Evolutionary conservation across 495 filamentous ascomycete genomes (phyloP).

Genomic region (Penicillium desertorum): DNA sequence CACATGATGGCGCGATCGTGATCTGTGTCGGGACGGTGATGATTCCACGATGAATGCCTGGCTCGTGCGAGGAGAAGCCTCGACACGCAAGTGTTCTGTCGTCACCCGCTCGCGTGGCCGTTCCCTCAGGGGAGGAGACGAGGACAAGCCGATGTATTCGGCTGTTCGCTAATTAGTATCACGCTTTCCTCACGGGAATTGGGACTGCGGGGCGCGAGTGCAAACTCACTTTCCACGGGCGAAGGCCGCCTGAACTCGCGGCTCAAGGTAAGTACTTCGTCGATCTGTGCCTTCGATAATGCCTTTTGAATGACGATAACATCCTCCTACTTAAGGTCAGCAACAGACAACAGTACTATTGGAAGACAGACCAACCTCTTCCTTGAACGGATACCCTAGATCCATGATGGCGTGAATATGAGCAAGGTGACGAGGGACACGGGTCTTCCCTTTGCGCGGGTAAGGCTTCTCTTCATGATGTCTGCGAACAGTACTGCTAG

Average conservation of each 20-base stretch:
- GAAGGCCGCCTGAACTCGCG: constrained; percentile 55
- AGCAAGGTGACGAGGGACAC: constrained; percentile 74
- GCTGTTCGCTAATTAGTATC: constrained; percentile 17
- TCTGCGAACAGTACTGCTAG: constrained; percentile 41
- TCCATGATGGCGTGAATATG: constrained; percentile 76
- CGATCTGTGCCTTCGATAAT: constrained; percentile 84
- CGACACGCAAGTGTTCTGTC: constrained; percentile 34
- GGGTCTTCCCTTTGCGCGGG: constrained; percentile 83
- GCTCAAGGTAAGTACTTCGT: constrained; percentile 79
- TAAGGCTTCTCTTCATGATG: constrained; percentile 54
- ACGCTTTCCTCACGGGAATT: background rate
- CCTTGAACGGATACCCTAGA: constrained; percentile 79
- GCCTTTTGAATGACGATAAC: constrained; percentile 77
- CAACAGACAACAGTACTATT: background rate
- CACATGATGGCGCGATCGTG: constrained; percentile 20
- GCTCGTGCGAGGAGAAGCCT: constrained; percentile 30
- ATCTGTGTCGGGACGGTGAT: constrained; percentile 32
- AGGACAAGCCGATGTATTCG: constrained; percentile 29
- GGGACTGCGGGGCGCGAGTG: background rate
- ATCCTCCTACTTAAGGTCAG: constrained; percentile 55
- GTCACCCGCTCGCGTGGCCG: constrained; percentile 28
- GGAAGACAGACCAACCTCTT: constrained; percentile 59
- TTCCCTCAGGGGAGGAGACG: constrained; percentile 34
- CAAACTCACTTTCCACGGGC: constrained; percentile 33
- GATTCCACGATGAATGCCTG: constrained; percentile 34